Base-by-base conservation (phyloP, 225 moss, liverwort and hornwort species). In the Straminergon stramineum region DNA sequence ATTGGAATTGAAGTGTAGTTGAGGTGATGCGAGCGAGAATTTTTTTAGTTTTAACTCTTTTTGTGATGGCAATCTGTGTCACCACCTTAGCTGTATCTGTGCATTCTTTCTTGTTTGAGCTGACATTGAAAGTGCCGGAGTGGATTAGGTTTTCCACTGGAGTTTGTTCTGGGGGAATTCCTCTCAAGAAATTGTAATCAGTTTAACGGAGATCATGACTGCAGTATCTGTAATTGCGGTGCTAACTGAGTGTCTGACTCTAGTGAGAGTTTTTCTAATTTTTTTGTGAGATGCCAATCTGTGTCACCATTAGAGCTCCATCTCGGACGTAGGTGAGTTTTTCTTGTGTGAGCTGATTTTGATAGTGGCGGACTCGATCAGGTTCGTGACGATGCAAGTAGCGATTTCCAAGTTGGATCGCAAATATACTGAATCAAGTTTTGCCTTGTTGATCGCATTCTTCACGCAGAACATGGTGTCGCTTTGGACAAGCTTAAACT, bases 391-490 rank as follows among this genome's bases (percentile, higher is more conserved):
- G 39, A 58, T 56, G 84, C 41, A 51, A 77, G 34, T 69, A 75
- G 39, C 66, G 67, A 67, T 88, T 85, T 75, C 17, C 30, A 51
- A 78, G 61, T 78, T 45, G 75, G 13, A 77, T 81, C 53, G 58
- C 66, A 79, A 79, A 58, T 65, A 34, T 39, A 65, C 85, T 82
- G 87, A 87, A 85, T 84, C 21, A 39, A 15, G 51, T 73, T 87
- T 64, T 66, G 66, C 37, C 62, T 39, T 88, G 60, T 85, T 82
- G 70, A 61, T 89, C 66, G 57, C 67, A 21, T 78, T 82, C 81
- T 86, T 81, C 79, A 30, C 78, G 90, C 90, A 94, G 94, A 83
- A 62, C 64, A 51, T 53, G 82, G 76, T 34, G 37, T 43, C 82
- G 74, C 79, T 76, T 71, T 71, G 65, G 61, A 85, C 58, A 90